A percentile compares a stretch with the other conserved stretches of the same genome.
These are phyloP conservation scores for Geranium incanum DNA, from an alignment of 441 rosid genomes.

Conservation along the genomic window DNA sequence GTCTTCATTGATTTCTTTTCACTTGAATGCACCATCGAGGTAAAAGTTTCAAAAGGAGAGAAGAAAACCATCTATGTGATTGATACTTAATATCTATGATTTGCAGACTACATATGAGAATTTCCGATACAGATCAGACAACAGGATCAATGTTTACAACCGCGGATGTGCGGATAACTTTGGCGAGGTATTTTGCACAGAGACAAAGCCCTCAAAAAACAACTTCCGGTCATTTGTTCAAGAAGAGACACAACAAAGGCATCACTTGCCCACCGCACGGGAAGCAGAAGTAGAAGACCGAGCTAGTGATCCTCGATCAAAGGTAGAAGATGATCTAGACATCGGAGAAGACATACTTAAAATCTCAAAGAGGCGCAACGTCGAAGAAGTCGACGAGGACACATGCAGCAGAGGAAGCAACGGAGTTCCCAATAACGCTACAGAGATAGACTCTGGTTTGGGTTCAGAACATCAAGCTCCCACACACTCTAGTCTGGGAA, in stretches of 20 bases:
- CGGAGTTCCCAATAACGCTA: slow-evolving; percentile 34
- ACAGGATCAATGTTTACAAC: slow-evolving; percentile 54
- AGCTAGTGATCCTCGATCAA: slow-evolving; percentile 52
- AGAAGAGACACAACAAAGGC: slow-evolving; percentile 49
- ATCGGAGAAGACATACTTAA: slow-evolving; percentile 70
- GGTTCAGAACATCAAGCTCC: slow-evolving; percentile 56
- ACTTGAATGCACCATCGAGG: neutral
- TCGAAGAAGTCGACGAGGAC: slow-evolving; percentile 55
- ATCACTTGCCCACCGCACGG: slow-evolving; percentile 38
- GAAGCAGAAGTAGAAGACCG: slow-evolving; percentile 42
- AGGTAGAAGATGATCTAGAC: slow-evolving; percentile 78
- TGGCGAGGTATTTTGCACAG: slow-evolving; percentile 63
- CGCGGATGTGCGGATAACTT: slow-evolving; percentile 61
- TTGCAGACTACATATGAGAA: slow-evolving; percentile 87
- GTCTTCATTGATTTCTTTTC: neutral
- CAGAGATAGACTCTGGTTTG: slow-evolving; percentile 48
- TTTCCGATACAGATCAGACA: slow-evolving; percentile 79
- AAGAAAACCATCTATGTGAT: neutral
- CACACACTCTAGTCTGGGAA: slow-evolving; percentile 59
- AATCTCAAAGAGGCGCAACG: slow-evolving; percentile 58
- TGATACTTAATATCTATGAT: slow-evolving; percentile 14
- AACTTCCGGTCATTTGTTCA: slow-evolving; percentile 56
- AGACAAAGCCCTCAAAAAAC: slow-evolving; percentile 65
- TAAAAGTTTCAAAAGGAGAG: neutral
- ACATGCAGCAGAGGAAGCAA: slow-evolving; percentile 58